Evolutionary conservation across 306 rosid species (phyloP), one percentile per base, ranked within the genome.

Genomic region (Cucurbita maxima): DNA sequence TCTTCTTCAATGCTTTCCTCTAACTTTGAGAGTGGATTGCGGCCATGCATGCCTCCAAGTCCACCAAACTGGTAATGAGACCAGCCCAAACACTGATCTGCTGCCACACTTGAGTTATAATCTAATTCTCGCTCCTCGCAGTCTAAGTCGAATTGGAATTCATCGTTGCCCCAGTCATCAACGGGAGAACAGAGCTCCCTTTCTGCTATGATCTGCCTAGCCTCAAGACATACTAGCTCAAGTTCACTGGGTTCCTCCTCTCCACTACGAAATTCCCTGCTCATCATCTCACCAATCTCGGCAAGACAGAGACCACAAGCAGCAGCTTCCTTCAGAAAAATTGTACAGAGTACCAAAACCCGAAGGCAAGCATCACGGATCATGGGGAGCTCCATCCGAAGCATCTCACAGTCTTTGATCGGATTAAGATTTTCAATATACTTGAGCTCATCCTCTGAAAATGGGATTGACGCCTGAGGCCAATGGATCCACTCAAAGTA

Each of bases 241-340:
- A 95, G 96, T 63, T 89, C 99, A 84, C 99, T 95, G 22, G 99
- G 99, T 22, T 89, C 99, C 87, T 95, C 97, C 87, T 91, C 96
- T 9, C 91, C 97, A 6, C 96, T 56, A 20, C 79, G 91, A 82
- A 88, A 91, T 73, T 95, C 99, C 83, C 99, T 79, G 12, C 86
- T 95, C 99, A 91, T 95, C 99, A 95, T 91, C 89, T 91, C 99
- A 15, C 99, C 99, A 72, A 95, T 91, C 81, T 95, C 97, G 78
- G 93, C 88, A 54, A 95, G 97, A 79, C 91, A 91, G 9, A 91
- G 93, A 59, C 99, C 97, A 64, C 1, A 84, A 13, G 80, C 74
- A 61, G 93, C 97, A 81, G 97, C 89, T 80, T 81, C 88, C 88
- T 91, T 88, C 73, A 95, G 93, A 80, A 95, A 95, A 78, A 84